Percentiles rank a stretch among this genome's conserved stretches.
Conservation (phyloP, 352 stramenopile genomes). For the Pythium volutum region DNA sequence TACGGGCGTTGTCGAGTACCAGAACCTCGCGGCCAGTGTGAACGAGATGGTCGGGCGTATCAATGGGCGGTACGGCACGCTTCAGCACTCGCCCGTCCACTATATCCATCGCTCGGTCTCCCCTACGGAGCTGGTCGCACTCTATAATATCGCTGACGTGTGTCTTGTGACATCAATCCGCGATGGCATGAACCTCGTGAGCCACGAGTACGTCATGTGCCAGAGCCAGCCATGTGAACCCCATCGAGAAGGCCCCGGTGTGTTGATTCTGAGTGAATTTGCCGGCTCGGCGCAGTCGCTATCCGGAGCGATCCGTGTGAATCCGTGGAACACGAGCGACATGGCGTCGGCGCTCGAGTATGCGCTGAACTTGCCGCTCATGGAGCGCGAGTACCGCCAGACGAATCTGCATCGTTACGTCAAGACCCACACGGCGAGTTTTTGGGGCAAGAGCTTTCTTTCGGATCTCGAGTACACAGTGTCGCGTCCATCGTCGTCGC, state of each 20-base stretch:
- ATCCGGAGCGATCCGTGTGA: conserved; percentile 85
- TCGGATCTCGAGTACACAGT: conserved; percentile 61
- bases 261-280: conserved; percentile 88
- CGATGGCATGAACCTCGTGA: conserved; percentile 91
- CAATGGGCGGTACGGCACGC: conserved; percentile 82
- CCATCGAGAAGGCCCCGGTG: conserved; percentile 64
- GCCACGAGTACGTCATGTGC: conserved; percentile 88
- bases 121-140: conserved; percentile 82
- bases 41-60: conserved; percentile 89
- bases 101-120: conserved; percentile 83
- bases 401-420: conserved; percentile 87
- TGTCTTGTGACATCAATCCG: conserved; percentile 88
- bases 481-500: conserved; percentile 33
- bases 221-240: conserved; percentile 64
- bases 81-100: conserved; percentile 86
- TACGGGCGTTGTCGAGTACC: conserved; percentile 82
- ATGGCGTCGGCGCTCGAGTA: conserved; percentile 68
- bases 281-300: conserved; percentile 85
- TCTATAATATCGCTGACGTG: conserved; percentile 89
- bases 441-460: conserved; percentile 83
- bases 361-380: conserved; percentile 69
- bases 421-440: conserved; percentile 80
- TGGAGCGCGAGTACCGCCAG: conserved; percentile 84
- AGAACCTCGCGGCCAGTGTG: conserved; percentile 73
- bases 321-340: conserved; percentile 87